Evolutionary conservation across 768 basidiomycete species (phyloP), one percentile per base, ranked within the genome.

Genomic region (Russula griseocarnosa): DNA sequence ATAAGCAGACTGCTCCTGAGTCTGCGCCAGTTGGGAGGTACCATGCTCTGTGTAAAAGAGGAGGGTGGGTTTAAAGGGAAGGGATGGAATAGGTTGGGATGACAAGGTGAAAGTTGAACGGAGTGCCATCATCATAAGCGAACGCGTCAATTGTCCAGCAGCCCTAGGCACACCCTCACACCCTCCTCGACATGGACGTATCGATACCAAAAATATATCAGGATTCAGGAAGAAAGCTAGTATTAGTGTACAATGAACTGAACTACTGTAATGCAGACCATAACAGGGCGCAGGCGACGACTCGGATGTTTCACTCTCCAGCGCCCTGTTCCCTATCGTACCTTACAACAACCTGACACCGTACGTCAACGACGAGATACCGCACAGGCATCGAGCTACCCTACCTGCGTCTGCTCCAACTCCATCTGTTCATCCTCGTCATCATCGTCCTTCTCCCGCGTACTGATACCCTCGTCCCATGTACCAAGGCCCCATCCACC

Each of bases 401-500:
- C 70, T 63, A 83, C 86, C 79, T 90, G 86, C 46, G 83, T 83
- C 71, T 88, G 82, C 68, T 87, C 87, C 85, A 84, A 87, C 63
- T 87, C 84, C 69, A 83, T 71, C 11, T 76, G 71, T 55, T 84
- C 85, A 26, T 87, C 86, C 8, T 87, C 85, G 40, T 87, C 86
- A 6, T 86, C 86, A 3, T 82, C 85, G 22, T 82, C 83, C 24
- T 74, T 75, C 24, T 76, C 74, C 69, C 77, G 82, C 18, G 32
- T 49, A 28, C 68, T 73, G 24, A 69, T 71, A 55, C 83, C 84
- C 59, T 83, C 82, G 63, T 83, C 71, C 58, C 66, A 63, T 16
- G 59, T 81, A 8, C 86, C 89, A 2, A 90, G 75, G 3, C 87
- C 89, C 88, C 88, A 91, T 16, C 88, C 88, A 14, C 87, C 86